Percentiles rank a stretch among this genome's conserved stretches.
Conservation (phyloP, 2,329 filamentous ascomycete species). For the Neonectria sp. region DNA sequence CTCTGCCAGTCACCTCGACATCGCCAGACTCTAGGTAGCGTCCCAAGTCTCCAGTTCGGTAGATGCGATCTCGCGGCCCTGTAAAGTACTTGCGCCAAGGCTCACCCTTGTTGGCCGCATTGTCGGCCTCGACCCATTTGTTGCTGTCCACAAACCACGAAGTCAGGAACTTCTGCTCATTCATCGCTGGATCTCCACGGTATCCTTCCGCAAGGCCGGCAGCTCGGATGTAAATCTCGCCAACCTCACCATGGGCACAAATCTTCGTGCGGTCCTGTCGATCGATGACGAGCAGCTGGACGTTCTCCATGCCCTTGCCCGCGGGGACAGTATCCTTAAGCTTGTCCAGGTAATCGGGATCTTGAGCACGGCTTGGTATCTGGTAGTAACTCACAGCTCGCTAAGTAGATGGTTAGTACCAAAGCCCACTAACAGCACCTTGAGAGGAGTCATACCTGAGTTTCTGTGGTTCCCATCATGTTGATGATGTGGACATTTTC, state of each 20-base stretch:
- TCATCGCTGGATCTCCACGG: constrained; percentile 72
- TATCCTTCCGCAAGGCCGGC: constrained; percentile 90
- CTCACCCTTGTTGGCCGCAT: constrained; percentile 71
- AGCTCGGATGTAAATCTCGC: constrained; percentile 87
- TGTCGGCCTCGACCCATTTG: constrained; percentile 77
- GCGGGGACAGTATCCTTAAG: constrained; percentile 82
- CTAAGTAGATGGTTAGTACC: constrained; percentile 20
- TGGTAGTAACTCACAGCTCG: constrained; percentile 88
- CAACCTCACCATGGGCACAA: constrained; percentile 85
- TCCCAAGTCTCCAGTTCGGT: constrained; percentile 80
- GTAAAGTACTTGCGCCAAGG: constrained; percentile 85
- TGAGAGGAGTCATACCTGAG: neutral
- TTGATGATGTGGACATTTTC: constrained; percentile 67
- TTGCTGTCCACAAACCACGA: constrained; percentile 90
- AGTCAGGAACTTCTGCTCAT: constrained; percentile 81
- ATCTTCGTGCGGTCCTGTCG: constrained; percentile 76
- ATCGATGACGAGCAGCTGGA: constrained; percentile 89
- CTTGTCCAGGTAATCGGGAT: constrained; percentile 66
- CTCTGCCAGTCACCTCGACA: neutral
- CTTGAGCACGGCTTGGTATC: constrained; percentile 75
- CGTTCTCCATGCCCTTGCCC: constrained; percentile 88
- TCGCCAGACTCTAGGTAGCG: neutral
- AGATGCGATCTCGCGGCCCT: constrained; percentile 79
- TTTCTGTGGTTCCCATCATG: constrained; percentile 59
- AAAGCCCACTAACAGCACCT: constrained; percentile 79